These are phyloP conservation scores for Cercospora sp. DNA, from an alignment of 2,329 filamentous ascomycete genomes.

Conservation along the genomic window DNA sequence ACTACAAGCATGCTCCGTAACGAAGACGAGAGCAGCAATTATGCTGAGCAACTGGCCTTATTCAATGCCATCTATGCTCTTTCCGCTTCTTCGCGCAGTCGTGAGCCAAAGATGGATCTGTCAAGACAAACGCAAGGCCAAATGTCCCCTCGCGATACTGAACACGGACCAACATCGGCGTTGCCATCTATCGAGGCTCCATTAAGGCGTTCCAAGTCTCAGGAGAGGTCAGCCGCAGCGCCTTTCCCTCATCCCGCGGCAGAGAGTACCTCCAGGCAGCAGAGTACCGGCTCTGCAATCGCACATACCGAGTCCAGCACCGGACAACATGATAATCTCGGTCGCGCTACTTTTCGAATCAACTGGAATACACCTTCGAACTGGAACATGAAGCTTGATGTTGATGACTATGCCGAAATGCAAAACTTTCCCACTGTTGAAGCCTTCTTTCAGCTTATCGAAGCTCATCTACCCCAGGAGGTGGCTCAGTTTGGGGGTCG, in stretches of 20 bases:
- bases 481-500: background rate
- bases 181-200: background rate
- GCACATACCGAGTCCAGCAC: background rate
- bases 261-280: background rate
- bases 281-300: background rate
- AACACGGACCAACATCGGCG: background rate
- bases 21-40: background rate
- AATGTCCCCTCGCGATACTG: background rate
- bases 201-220: background rate
- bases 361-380: background rate
- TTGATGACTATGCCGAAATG: slow-evolving; percentile 7
- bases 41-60: background rate
- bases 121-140: background rate
- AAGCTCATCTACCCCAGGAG: slow-evolving; percentile 1
- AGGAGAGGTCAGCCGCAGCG: background rate
- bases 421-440: slow-evolving; percentile 5
- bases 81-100: background rate
- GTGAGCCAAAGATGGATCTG: background rate
- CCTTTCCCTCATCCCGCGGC: background rate
- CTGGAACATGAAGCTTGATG: background rate
- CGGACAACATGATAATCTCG: background rate
- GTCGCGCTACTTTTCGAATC: background rate
- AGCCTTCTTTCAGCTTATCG: slow-evolving; percentile 4
- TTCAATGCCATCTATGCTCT: background rate
- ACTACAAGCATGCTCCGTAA: background rate